Evolutionary conservation across 73 alveolate genomes (phyloP).

Genomic region (Paramecium tetraurelia): DNA sequence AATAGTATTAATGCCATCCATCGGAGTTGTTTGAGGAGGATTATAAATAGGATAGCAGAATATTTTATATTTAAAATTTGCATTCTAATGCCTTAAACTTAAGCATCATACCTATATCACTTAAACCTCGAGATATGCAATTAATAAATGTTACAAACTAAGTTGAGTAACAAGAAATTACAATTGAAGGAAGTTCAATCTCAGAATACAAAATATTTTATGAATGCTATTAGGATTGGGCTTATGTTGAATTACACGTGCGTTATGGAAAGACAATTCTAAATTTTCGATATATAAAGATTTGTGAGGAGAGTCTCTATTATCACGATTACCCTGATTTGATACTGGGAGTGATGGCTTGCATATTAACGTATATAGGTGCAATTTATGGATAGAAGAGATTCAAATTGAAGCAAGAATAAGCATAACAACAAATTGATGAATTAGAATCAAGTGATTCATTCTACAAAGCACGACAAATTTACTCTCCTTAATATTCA

Average conservation of each 20-base stretch:
- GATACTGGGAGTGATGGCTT: background rate
- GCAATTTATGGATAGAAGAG: background rate
- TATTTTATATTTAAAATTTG: background rate
- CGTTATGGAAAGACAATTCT: background rate
- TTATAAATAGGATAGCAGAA: background rate
- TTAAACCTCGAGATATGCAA: background rate
- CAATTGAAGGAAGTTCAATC: background rate
- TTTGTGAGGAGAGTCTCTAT: background rate
- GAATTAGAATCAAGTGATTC: slow-evolving; percentile 1
- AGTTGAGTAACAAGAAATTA: background rate
- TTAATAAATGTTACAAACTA: background rate
- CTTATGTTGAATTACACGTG: background rate
- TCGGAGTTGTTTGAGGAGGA: background rate
- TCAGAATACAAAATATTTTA: background rate
- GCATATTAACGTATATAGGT: background rate
- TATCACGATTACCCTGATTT: background rate
- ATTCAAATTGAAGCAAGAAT: background rate
- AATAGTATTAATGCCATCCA: background rate
- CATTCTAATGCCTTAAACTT: background rate
- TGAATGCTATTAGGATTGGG: background rate
- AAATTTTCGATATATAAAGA: background rate
- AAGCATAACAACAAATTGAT: background rate
- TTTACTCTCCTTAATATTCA: background rate
- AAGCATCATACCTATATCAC: background rate
- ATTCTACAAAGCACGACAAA: background rate